phyloP scores from a whole-genome alignment of 306 rosid genomes.

The Glycine latifolia region DNA sequence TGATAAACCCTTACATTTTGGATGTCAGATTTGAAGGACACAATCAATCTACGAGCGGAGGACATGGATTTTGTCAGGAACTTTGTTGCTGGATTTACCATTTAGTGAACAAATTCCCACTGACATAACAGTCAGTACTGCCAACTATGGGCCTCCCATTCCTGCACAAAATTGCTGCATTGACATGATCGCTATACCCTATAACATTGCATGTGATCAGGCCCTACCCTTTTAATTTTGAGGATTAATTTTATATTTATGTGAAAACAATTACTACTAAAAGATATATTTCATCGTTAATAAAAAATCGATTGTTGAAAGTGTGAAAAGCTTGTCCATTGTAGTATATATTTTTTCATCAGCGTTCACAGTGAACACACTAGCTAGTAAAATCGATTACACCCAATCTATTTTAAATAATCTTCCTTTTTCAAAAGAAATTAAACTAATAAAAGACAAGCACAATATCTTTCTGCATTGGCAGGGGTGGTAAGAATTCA shows the following conservation, averaged over 20 bases:
- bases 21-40: conserved; percentile 39
- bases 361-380: too few relatives aligned
- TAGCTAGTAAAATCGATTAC: too few relatives aligned
- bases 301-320: too few relatives aligned
- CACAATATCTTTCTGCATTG: not conserved
- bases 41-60: conserved; percentile 19
- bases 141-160: conserved; percentile 16
- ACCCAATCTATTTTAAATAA: not conserved
- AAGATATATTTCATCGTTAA: too few relatives aligned
- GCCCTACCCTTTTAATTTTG: not conserved
- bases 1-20: not conserved
- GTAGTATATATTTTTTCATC: too few relatives aligned
- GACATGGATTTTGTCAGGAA: conserved; percentile 32
- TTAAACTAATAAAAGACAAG: not conserved
- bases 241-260: not conserved
- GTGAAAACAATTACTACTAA: too few relatives aligned
- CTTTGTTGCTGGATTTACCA: conserved; percentile 35
- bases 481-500: not conserved
- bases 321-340: too few relatives aligned
- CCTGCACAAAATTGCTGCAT: conserved; percentile 22
- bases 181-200: conserved; percentile 17
- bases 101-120: conserved; percentile 38
- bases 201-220: conserved; percentile 41
- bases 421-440: not conserved
- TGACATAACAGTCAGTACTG: conserved; percentile 18